Conservation (phyloP, 345 rosid species). For the Mangifera indica region DNA sequence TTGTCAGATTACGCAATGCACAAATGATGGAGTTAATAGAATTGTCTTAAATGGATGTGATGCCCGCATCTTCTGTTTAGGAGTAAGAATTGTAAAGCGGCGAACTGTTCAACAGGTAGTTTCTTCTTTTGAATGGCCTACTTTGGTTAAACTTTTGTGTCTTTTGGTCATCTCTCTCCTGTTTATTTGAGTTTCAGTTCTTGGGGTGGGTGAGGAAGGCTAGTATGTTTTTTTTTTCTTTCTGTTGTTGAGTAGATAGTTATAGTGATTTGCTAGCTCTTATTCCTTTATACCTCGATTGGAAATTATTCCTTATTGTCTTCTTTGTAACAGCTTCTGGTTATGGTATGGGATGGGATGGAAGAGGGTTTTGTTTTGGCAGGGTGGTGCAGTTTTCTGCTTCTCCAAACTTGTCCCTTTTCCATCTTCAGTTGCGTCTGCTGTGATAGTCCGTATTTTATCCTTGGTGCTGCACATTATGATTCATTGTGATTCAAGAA, state of each 20-base stretch:
- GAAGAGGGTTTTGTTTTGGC: not conserved
- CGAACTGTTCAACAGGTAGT: constrained; percentile 78
- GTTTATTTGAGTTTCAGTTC: not conserved
- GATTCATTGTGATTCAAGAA: not conserved
- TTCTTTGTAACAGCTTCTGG: not conserved
- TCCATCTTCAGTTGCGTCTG: not conserved
- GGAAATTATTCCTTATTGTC: not conserved
- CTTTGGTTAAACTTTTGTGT: not conserved
- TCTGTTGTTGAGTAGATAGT: not conserved
- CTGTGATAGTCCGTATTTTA: not conserved
- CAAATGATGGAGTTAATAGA: constrained; percentile 79
- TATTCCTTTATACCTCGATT: not conserved
- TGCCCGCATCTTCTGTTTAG: constrained; percentile 82
- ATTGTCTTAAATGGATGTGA: constrained; percentile 77
- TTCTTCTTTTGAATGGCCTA: constrained; percentile 5
- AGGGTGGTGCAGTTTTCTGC: not conserved
- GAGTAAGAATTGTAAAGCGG: constrained; percentile 82
- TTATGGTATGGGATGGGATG: not conserved
- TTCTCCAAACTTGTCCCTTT: not conserved
- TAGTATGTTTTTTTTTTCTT: too few species aligned
- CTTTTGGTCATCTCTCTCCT: not conserved
- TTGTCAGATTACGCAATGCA: constrained; percentile 66
- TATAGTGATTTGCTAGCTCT: not conserved
- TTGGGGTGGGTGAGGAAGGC: too few species aligned
- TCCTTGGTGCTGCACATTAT: not conserved